Percentiles rank a stretch among this genome's conserved stretches.
Evolutionary conservation across 306 rosid species (phyloP).

Genomic region (Hylodesmum podocarpum): DNA sequence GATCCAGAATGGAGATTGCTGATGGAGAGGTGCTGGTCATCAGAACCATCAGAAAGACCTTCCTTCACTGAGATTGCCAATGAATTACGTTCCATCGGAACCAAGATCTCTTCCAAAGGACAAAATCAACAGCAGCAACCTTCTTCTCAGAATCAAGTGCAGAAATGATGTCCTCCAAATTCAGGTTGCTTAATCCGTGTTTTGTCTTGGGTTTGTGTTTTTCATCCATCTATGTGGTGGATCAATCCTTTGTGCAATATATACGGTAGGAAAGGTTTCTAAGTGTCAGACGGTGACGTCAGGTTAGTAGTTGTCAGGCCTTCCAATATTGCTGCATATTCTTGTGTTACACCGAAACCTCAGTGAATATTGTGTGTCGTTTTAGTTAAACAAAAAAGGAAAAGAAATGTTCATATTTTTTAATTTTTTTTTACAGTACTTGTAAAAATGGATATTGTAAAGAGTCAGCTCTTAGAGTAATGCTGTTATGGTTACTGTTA

Average conservation of each 20-base stretch:
- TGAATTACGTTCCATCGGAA: constrained; percentile 65
- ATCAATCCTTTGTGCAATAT: constrained; percentile 28
- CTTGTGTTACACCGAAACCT: constrained; percentile 16
- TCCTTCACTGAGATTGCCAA: constrained; percentile 74
- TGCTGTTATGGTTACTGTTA: constrained; percentile 9
- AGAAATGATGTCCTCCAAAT: constrained; percentile 44
- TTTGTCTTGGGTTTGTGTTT: constrained; percentile 26
- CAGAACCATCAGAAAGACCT: constrained; percentile 84
- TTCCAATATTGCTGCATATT: constrained; percentile 9
- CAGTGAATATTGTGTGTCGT: constrained; percentile 2
- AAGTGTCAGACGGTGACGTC: neutral
- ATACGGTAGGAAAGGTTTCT: constrained; percentile 22
- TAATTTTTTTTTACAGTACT: neutral
- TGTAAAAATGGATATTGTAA: constrained; percentile 29
- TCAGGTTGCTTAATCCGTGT: neutral
- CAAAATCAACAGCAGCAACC: constrained; percentile 58
- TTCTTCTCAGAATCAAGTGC: constrained; percentile 36
- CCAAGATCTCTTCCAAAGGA: constrained; percentile 72
- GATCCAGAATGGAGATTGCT: constrained; percentile 72
- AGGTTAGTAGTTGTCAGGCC: neutral
- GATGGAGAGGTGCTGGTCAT: constrained; percentile 91
- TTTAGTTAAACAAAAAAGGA: neutral
- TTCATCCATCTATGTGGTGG: neutral
- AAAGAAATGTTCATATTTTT: neutral
- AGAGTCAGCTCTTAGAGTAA: constrained; percentile 1